Base-by-base conservation (phyloP, 805 yeast genomes). In the Metschnikowia lochheadii region DNA sequence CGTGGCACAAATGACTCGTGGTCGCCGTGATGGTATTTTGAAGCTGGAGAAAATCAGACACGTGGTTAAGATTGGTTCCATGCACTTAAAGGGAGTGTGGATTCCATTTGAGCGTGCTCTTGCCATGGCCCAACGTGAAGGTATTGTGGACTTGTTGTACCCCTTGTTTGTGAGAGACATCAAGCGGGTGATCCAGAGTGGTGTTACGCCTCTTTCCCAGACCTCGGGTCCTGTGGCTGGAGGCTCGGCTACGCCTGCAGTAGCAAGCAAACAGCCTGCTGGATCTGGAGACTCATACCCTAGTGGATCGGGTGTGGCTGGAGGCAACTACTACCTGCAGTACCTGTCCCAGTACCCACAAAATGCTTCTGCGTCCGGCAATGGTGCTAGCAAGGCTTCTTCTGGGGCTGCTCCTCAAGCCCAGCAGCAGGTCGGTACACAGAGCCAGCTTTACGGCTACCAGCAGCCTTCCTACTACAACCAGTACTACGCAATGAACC, bases 1-100 rank as follows among this genome's bases (percentile, higher is more conserved):
- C 62, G 95, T 87, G 35, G 89, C 94, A 2, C 89, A 86, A 52
- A 86, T 87, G 88, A 87, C 95, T 14, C 76, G 96, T 55, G 96
- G 96, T 26, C 79, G 92, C 57, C 76, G 96, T 61, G 96, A 87
- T 65, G 95, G 96, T 17, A 83, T 87, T 54, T 74, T 87, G 55
- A 87, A 87, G 69, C 81, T 84, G 51, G 94, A 87, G 64, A 83
- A 84, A 60, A 77, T 81, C 40, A 76, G 94, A 39, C 88, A 85
- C 62, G 95, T 87, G 21, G 92, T 87, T 40, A 87, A 87, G 68
- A 84, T 86, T 53, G 96, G 96, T 4, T 83, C 90, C 13, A 87
- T 87, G 91, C 91, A 87, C 66, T 72, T 87, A 59, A 87, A 87
- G 69, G 96, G 96, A 36, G 95, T 87, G 43, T 87, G 96, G 96